These are phyloP conservation scores for Hortaea werneckii DNA, from an alignment of 2,329 filamentous ascomycete genomes.

Conservation along the genomic window DNA sequence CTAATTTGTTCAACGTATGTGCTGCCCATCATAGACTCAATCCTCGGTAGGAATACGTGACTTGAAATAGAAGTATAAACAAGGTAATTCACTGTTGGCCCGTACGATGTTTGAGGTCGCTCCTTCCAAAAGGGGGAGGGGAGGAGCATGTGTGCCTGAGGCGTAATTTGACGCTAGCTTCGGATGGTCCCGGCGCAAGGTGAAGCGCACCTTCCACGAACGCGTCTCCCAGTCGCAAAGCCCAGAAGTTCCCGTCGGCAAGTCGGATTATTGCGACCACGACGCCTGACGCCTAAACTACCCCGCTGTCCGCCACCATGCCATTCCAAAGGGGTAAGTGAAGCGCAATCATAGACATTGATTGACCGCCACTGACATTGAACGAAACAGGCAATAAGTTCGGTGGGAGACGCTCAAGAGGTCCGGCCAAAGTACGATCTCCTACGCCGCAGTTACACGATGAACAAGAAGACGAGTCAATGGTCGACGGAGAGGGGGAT, in stretches of 20 bases:
- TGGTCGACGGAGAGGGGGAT: slow-evolving; percentile 19
- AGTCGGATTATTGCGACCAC: neutral
- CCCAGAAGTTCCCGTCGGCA: neutral
- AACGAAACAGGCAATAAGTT: slow-evolving; percentile 1
- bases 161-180: no score
- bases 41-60: no score
- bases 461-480: slow-evolving; percentile 22
- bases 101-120: no score
- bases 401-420: slow-evolving; percentile 1
- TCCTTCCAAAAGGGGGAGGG: no score
- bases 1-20: no score
- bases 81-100: no score
- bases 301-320: neutral
- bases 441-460: slow-evolving; percentile 14
- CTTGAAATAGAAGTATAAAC: no score
- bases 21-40: no score
- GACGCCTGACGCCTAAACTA: neutral
- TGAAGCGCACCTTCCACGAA: neutral
- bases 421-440: slow-evolving; percentile 9
- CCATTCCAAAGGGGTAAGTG: slow-evolving; percentile 1
- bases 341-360: neutral
- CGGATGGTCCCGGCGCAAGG: neutral
- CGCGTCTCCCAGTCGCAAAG: neutral
- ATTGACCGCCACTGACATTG: neutral
- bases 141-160: no score